Conservation (phyloP, 164 flowering plant species). For the Buxus sempervirens region DNA sequence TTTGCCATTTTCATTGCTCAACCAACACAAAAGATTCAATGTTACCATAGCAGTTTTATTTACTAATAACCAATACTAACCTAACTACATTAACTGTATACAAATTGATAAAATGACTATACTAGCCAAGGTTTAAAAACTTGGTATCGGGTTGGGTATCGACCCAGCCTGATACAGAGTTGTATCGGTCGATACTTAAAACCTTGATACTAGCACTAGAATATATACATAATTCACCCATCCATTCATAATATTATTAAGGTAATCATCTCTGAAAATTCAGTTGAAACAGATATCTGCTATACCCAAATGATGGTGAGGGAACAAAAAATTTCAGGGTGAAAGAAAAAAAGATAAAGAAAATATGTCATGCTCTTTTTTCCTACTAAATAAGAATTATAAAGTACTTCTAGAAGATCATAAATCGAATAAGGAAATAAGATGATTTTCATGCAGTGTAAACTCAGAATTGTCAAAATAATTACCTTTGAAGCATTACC, state of each 20-base stretch:
- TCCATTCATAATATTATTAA: neutral
- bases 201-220: too few species aligned
- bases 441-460: neutral
- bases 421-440: neutral
- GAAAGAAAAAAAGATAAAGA: neutral
- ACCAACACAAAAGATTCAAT: neutral
- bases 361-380: too few species aligned
- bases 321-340: neutral
- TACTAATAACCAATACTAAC: neutral
- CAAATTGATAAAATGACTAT: neutral
- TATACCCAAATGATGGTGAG: too few species aligned
- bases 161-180: too few species aligned
- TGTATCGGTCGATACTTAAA: too few species aligned
- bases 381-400: too few species aligned
- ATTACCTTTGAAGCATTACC: constrained; percentile 81
- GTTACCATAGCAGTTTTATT: neutral
- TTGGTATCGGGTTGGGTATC: too few species aligned
- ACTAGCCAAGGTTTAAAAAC: too few species aligned
- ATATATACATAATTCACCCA: neutral
- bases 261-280: neutral
- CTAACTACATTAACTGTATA: neutral
- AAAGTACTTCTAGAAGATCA: neutral
- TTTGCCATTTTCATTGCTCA: neutral
- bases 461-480: neutral
- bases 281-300: neutral